Evolutionary conservation across 2,329 filamentous ascomycete genomes (phyloP), one percentile per base, ranked within the genome.

Genomic region (Claviceps sp.): DNA sequence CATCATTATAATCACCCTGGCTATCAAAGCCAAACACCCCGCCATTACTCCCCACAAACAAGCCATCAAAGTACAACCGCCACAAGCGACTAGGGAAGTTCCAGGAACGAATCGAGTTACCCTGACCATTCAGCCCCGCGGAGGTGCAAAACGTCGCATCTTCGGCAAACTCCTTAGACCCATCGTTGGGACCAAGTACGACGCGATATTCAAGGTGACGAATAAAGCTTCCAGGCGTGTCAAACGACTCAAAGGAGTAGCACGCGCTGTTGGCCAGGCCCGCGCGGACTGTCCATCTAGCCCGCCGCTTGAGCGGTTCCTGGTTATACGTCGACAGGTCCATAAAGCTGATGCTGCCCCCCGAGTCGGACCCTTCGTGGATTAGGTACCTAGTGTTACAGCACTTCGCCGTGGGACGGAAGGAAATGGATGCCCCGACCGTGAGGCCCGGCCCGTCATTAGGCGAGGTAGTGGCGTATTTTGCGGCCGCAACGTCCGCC

Each of bases 81-180:
- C 81, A 66, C 53, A 69, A 82, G 45, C 79, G 71, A 0, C 78
- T 81, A 0, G 81, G 79, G 58, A 79, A 81, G 44, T 68, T 72
- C 79, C 79, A 84, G 1, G 78, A 69, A 4, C 76, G 70, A 36
- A 84, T 68, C 0, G 78, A 72, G 55, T 55, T 73, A 6, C 75
- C 78, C 44, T 70, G 60, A 4, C 76, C 75, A 56, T 63, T 76
- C 22, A 84, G 64, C 0, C 73, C 74, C 1, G 70, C 53, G 61
- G 75, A 70, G 0, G 77, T 69, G 60, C 81, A 84, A 64, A 84
- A 84, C 0, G 81, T 84, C 7, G 80, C 78, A 47, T 84, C 80
- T 57, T 84, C 79, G 4, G 65, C 40, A 64, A 83, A 81, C 49
- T 67, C 64, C 68, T 82, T 80, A 52, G 67, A 69, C 51, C 72